Conservation (phyloP, 108 stramenopile species). For the Skeletonema menzelii region DNA sequence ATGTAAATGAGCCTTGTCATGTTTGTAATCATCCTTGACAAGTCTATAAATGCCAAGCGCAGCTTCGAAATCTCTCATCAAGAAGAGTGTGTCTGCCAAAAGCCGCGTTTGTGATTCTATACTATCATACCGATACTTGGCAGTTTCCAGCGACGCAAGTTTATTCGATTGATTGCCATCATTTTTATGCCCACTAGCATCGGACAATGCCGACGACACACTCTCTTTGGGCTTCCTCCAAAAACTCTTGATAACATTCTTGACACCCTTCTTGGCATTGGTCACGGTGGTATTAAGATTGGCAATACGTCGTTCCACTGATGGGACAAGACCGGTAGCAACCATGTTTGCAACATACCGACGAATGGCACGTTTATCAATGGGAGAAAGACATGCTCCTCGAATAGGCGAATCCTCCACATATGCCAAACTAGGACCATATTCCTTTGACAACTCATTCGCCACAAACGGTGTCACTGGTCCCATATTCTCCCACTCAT, state of each 20-base stretch:
- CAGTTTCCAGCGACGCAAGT: background rate
- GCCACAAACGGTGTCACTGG: conserved; percentile 34
- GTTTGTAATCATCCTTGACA: conserved; percentile 88
- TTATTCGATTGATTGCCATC: conserved; percentile 13
- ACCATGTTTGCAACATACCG: conserved; percentile 67
- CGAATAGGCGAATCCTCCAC: conserved; percentile 15
- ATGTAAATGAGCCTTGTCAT: conserved; percentile 70
- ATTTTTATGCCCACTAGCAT: conserved; percentile 3
- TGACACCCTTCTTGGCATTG: conserved; percentile 85
- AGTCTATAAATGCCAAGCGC: conserved; percentile 74
- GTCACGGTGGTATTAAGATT: conserved; percentile 76
- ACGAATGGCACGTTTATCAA: conserved; percentile 68
- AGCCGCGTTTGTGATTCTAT: conserved; percentile 88
- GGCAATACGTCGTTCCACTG: conserved; percentile 81
- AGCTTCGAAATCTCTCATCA: conserved; percentile 81
- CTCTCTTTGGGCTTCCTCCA: conserved; percentile 78
- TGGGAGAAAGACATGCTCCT: conserved; percentile 50
- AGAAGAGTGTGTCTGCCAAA: conserved; percentile 85
- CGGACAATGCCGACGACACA: conserved; percentile 12
- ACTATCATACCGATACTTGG: conserved; percentile 72
- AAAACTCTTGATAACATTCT: conserved; percentile 83
- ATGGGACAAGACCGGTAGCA: conserved; percentile 57
- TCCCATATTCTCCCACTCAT: conserved; percentile 50
- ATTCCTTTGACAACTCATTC: conserved; percentile 12
- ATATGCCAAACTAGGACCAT: conserved; percentile 4